Evolutionary conservation across 257 asterid species (phyloP).

Genomic region (Nicotiana sylvestris): DNA sequence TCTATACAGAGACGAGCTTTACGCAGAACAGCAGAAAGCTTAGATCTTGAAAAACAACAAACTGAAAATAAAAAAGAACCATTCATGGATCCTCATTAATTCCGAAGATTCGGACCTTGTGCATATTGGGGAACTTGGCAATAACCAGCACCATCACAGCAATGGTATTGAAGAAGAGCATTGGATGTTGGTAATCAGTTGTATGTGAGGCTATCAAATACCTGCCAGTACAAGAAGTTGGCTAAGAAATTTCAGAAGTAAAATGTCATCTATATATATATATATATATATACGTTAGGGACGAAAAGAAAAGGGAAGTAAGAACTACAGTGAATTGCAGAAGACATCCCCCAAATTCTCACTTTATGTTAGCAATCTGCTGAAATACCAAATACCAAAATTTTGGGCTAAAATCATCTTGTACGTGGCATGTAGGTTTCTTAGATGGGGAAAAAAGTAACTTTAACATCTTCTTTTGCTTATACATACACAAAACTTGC

Average conservation of each 20-base stretch:
- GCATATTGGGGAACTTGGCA: slow-evolving; percentile 91
- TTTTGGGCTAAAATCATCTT: neutral
- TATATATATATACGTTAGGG: neutral
- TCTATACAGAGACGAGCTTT: slow-evolving; percentile 36
- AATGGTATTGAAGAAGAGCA: slow-evolving; percentile 72
- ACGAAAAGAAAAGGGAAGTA: neutral
- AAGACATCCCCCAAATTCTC: neutral
- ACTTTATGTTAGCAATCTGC: neutral
- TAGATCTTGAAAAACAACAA: neutral
- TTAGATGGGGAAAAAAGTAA: neutral
- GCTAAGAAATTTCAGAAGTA: neutral
- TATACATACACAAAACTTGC: neutral
- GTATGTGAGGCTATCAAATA: slow-evolving; percentile 88
- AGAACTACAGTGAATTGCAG: neutral
- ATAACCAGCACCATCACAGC: slow-evolving; percentile 67
- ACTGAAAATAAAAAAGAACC: slow-evolving; percentile 9
- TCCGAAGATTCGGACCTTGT: slow-evolving; percentile 87
- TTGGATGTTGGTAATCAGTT: slow-evolving; percentile 76
- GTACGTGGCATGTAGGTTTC: neutral
- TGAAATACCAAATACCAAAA: neutral
- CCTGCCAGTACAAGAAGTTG: slow-evolving; percentile 30
- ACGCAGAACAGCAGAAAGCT: slow-evolving; percentile 21
- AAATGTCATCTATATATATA: neutral
- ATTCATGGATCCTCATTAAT: slow-evolving; percentile 65
- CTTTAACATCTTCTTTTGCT: neutral